Base-by-base conservation (phyloP, 78 protist genomes). In the Dictyostelium discoideum region DNA sequence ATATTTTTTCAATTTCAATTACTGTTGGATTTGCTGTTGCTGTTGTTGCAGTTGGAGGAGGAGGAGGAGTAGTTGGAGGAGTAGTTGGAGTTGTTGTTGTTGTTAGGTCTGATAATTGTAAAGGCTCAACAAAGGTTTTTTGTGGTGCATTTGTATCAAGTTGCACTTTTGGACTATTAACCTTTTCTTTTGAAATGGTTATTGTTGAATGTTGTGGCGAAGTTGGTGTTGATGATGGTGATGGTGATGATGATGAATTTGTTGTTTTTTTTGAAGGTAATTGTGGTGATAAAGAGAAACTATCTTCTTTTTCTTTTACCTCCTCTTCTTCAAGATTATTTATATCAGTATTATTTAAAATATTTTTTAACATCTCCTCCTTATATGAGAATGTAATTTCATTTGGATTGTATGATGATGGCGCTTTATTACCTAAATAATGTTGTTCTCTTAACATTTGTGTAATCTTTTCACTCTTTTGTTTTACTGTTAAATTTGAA, bases 311-410 rank as follows among this genome's bases (percentile, higher is more conserved):
- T 73, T 5, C 4, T 39, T 32, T 32, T 32, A 32, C 37, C 1
- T 78, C 57, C 63, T 40, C 39, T 74, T 29, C 44, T 44, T 44
- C 22, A 39, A 5, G 5, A 74, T 20, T 29, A 14, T 37, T 37
- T 39, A 74, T 37, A 74, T 72, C 78, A 78, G 42, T n/a, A 42
- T 29, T 29, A 26, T 48, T 81, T 26, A 24, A 73, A 29, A 81
- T 81, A 83, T 83, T 83, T 37, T 83, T 83, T 29, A 29, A 37
- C 20, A 57, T 18, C 26, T 83, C 87, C 8, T 83, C 87, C 40
- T 83, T 83, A 83, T 42, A 60, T 26, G 87, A 83, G 39, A 32
- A 57, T 13, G 32, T 20, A 7, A 83, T 60, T 18, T 83, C 87
- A 11, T 18, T 60, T 14, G 87, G 77, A 37, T 83, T 83, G 60